Evolutionary conservation across 176 grass and related monocot species (phyloP).

Genomic region (Aegilops sharonensis): DNA sequence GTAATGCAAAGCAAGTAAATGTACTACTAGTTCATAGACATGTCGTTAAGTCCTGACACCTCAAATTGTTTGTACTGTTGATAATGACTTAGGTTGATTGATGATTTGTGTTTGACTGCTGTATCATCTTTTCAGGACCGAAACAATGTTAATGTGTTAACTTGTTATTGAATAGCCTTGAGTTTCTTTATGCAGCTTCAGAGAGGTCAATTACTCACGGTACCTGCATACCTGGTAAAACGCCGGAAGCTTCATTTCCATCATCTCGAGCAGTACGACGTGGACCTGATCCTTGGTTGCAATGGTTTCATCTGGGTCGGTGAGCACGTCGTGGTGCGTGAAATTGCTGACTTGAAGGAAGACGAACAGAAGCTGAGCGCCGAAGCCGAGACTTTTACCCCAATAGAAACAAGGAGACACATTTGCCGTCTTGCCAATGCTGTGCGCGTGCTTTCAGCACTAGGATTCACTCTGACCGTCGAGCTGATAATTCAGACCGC

Average conservation of each 20-base stretch:
- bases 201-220: conserved; percentile 75
- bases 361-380: conserved; percentile 29
- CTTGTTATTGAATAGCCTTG: neutral
- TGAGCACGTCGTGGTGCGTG: conserved; percentile 59
- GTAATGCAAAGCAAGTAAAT: conserved; percentile 11
- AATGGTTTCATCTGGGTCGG: conserved; percentile 93
- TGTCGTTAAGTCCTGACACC: neutral
- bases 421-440: conserved; percentile 84
- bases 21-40: neutral
- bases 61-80: neutral
- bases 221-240: conserved; percentile 81
- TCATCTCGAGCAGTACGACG: conserved; percentile 66
- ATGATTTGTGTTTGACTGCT: conserved; percentile 1
- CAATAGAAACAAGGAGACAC: conserved; percentile 59
- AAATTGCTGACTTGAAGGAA: conserved; percentile 33
- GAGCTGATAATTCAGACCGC: conserved; percentile 61
- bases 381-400: conserved; percentile 40
- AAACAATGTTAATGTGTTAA: neutral
- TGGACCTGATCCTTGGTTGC: conserved; percentile 86
- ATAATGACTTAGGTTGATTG: neutral
- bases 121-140: neutral
- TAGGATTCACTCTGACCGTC: conserved; percentile 73
- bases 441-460: conserved; percentile 59
- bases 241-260: conserved; percentile 89
- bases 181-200: conserved; percentile 57